A percentile compares a stretch with the other conserved stretches of the same genome.
Conservation (phyloP, 73 alveolate genomes). For the Paramecium octaurelia region DNA sequence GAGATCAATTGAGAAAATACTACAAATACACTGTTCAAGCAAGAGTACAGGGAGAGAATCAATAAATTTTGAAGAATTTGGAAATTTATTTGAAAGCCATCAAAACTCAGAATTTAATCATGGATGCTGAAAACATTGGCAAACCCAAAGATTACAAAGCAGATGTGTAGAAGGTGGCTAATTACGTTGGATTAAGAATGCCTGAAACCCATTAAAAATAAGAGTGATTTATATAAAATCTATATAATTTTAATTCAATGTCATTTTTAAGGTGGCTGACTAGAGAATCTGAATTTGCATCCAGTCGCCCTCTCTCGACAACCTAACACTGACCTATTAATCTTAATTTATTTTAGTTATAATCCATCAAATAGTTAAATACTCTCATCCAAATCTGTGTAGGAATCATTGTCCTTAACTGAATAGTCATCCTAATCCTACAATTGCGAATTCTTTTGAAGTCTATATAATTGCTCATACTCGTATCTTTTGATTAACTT, state of each 20-base stretch:
- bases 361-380: conserved; percentile 27
- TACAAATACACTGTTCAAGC: neutral
- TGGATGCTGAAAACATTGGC: conserved; percentile 29
- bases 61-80: neutral
- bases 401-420: neutral
- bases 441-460: too few relatives aligned
- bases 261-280: conserved; percentile 22
- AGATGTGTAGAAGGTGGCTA: neutral
- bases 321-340: conserved; percentile 31
- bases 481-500: conserved; percentile 23
- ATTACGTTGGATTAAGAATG: conserved; percentile 39
- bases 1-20: conserved; percentile 10
- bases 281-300: neutral
- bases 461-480: neutral
- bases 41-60: neutral
- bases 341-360: conserved; percentile 1
- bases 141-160: neutral
- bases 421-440: conserved; percentile 35
- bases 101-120: neutral
- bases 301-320: conserved; percentile 25
- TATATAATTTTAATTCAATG: neutral
- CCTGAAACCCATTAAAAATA: neutral
- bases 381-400: conserved; percentile 48
- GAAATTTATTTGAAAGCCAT: conserved; percentile 25
- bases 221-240: neutral